A percentile compares a stretch with the other conserved stretches of the same genome.
Evolutionary conservation across 2,329 filamentous ascomycete species (phyloP).

Genomic region (Colletotrichum sidae): DNA sequence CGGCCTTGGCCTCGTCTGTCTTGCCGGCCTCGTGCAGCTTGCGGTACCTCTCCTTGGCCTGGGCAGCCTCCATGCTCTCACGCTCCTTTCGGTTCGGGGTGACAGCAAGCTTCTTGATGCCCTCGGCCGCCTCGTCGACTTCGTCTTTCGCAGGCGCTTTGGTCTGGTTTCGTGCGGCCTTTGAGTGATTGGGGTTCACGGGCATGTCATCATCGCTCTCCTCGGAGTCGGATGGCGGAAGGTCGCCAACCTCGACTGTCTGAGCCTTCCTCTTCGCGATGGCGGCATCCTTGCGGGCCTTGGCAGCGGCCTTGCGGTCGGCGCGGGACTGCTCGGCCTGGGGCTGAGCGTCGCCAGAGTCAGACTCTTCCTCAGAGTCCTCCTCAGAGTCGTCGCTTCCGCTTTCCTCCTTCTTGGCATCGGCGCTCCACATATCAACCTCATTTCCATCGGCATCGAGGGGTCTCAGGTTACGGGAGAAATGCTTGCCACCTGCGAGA

Average conservation of each 20-base stretch:
- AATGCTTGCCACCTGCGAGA: slow-evolving; percentile 86
- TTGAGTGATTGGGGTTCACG: slow-evolving; percentile 92
- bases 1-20: slow-evolving; percentile 93
- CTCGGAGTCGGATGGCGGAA: slow-evolving; percentile 79
- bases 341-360: slow-evolving; percentile 61
- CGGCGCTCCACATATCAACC: slow-evolving; percentile 86
- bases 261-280: slow-evolving; percentile 80
- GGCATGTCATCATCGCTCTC: slow-evolving; percentile 75
- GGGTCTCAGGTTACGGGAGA: slow-evolving; percentile 90
- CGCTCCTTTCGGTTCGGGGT: slow-evolving; percentile 64
- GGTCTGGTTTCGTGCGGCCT: slow-evolving; percentile 73
- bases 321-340: slow-evolving; percentile 76
- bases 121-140: slow-evolving; percentile 65
- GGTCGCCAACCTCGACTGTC: slow-evolving; percentile 83
- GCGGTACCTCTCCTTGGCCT: slow-evolving; percentile 90
- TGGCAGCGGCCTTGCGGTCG: slow-evolving; percentile 86
- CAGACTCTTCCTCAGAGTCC: slow-evolving; percentile 59
- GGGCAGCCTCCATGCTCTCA: slow-evolving; percentile 85
- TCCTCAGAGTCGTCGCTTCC: slow-evolving; percentile 63
- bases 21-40: slow-evolving; percentile 95
- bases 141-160: slow-evolving; percentile 52
- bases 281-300: slow-evolving; percentile 91
- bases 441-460: slow-evolving; percentile 90
- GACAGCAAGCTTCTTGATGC: slow-evolving; percentile 65
- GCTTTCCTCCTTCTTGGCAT: slow-evolving; percentile 59